These are phyloP conservation scores for Strobilomyces confusus DNA, from an alignment of 768 basidiomycete species.

Conservation along the genomic window DNA sequence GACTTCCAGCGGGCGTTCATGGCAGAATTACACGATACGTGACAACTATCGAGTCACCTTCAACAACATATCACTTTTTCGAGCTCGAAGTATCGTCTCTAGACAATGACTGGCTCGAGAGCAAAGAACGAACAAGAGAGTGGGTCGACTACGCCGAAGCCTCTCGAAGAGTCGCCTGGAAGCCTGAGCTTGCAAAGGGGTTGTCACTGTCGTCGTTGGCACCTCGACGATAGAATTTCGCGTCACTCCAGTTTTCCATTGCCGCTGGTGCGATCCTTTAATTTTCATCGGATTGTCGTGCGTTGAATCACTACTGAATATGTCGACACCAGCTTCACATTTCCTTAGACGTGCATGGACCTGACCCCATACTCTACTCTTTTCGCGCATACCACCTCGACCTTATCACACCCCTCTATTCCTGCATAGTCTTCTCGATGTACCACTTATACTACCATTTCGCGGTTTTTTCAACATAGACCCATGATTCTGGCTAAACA, in stretches of 20 bases:
- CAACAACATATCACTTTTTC: conserved; percentile 86
- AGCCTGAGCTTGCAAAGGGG: conserved; percentile 77
- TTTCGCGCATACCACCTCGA: conserved; percentile 29
- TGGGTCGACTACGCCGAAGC: conserved; percentile 90
- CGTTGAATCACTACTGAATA: conserved; percentile 10
- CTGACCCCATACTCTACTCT: conserved; percentile 28
- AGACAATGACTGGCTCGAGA: conserved; percentile 79
- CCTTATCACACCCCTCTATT: conserved; percentile 14
- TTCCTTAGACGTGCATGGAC: conserved; percentile 21
- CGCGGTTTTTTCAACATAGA: conserved; percentile 27
- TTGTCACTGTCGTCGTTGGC: conserved; percentile 70
- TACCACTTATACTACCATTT: conserved; percentile 23
- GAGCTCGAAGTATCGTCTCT: conserved; percentile 78
- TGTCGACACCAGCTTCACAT: conserved; percentile 16
- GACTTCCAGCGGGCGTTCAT: conserved; percentile 71
- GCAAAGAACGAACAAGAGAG: conserved; percentile 74
- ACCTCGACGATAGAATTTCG: conserved; percentile 41
- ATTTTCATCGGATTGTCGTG: conserved; percentile 7
- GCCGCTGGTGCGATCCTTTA: conserved; percentile 13
- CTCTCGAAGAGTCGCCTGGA: conserved; percentile 71
- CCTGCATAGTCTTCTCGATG: conserved; percentile 32
- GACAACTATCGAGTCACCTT: conserved; percentile 72
- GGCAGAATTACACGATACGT: conserved; percentile 84
- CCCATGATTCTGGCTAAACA: conserved; percentile 18
- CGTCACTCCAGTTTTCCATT: background rate